Base-by-base conservation (phyloP, 169 alveolate species). In the Toxoplasma gondii region DNA sequence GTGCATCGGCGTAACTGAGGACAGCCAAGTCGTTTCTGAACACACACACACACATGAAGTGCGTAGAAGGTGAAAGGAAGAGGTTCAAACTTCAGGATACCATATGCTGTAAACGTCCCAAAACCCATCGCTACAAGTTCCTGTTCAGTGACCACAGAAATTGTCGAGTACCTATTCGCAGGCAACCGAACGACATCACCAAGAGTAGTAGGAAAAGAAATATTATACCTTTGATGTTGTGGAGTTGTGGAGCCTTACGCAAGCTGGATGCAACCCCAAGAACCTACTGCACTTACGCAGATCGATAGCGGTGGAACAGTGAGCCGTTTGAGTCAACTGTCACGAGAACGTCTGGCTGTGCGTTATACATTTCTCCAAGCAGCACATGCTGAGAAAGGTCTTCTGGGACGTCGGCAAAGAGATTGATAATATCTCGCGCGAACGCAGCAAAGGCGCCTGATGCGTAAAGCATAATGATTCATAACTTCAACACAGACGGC, bases 1-100 rank as follows among this genome's bases (percentile, higher is more conserved):
- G 90, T 38, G 90, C 90, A 5, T 82, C 90, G 31, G 67, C 64
- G 90, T 82, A 82, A 49, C 36, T 41, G 64, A 82, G 67, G 29
- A 44, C 36, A 5, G 41, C 29, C 54, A 82, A 41, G 90, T 43
- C 67, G 38, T 49, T 17, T 17, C 90, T 82, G 90, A 38, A 44
- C 67, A 82, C 38, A 29, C 90, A 82, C 54, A n/a, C n/a, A n/a
- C n/a, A n/a, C n/a, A n/a, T n/a, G 29, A 38, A 19, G 22, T 45
- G 45, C 44, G 45, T 1, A n/a, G 86, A 17, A 16, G 86, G 10
- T 31, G 12, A n/a, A 16, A 78, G 86, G 29, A 78, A n/a, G 5
- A 9, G 34, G 5, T 22, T 69, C 4, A 29, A 22, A 29, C 38
- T 29, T 17, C 82, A 22, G 17, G 39, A 17, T 17, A 34, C 17